phyloP scores from a whole-genome alignment of 2,329 filamentous ascomycete genomes.

The Penicillium occitanis region DNA sequence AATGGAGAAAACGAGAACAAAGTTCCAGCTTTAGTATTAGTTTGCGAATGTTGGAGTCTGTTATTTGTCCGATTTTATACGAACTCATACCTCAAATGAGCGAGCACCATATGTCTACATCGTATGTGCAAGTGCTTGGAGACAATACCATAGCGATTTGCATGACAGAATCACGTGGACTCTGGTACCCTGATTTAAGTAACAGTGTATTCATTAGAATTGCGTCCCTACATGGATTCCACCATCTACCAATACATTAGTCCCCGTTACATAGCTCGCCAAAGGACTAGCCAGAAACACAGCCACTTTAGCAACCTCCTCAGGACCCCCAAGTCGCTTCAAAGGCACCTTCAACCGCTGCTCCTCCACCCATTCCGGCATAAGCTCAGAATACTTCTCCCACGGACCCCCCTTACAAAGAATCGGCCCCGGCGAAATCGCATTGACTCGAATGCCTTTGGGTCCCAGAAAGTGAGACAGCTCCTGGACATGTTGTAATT shows the following conservation, averaged over 20 bases:
- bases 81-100: not conserved
- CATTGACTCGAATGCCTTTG: constrained; percentile 32
- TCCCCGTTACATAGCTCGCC: constrained; percentile 20
- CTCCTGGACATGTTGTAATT: constrained; percentile 29
- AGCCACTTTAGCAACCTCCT: constrained; percentile 29
- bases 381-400: constrained; percentile 22
- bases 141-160: not conserved
- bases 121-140: not conserved
- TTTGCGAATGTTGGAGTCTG: not conserved
- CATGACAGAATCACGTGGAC: not conserved
- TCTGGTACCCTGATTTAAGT: not conserved
- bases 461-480: constrained; percentile 24
- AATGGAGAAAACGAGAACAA: constrained; percentile 91
- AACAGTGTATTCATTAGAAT: constrained; percentile 9
- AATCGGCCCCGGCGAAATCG: constrained; percentile 32
- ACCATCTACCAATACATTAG: constrained; percentile 26
- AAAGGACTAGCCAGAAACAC: constrained; percentile 29
- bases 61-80: not conserved
- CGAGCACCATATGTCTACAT: not conserved
- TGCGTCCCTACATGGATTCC: constrained; percentile 24
- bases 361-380: constrained; percentile 26
- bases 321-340: constrained; percentile 24
- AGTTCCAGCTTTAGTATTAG: constrained; percentile 79
- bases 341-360: constrained; percentile 24
- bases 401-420: constrained; percentile 22